Percentiles rank a stretch among this genome's conserved stretches.
Conservation (phyloP, 164 flowering plant genomes). For the Magnolia officinalis region DNA sequence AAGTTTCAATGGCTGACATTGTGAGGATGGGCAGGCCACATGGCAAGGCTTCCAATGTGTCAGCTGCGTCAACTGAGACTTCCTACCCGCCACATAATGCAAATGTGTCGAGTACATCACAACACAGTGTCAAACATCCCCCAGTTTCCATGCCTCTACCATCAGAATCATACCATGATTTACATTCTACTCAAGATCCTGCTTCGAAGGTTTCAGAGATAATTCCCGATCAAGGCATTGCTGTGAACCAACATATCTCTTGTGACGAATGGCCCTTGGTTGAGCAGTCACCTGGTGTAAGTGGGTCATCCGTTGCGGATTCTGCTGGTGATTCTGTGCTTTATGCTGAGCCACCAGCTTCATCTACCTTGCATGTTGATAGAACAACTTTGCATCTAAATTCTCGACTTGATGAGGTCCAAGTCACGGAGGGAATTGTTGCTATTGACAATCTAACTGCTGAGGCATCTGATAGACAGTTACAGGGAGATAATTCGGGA, state of each 20-base stretch:
- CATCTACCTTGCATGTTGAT: constrained; percentile 17
- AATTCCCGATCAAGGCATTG: constrained; percentile 25
- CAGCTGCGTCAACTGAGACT: constrained; percentile 3
- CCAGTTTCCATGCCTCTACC: constrained; percentile 25
- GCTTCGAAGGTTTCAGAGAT: constrained; percentile 34
- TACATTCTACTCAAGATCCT: constrained; percentile 19
- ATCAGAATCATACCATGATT: constrained; percentile 10
- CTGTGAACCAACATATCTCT: constrained; percentile 26
- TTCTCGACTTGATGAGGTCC: constrained; percentile 38
- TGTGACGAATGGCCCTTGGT: constrained; percentile 71
- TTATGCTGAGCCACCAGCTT: constrained; percentile 24
- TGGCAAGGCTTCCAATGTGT: constrained; percentile 35
- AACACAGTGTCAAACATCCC: constrained; percentile 31
- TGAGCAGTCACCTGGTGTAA: constrained; percentile 47
- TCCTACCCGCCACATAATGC: constrained; percentile 1
- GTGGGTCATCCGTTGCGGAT: constrained; percentile 22
- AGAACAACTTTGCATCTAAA: constrained; percentile 30
- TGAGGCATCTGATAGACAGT: constrained; percentile 38
- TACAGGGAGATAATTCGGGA: constrained; percentile 42
- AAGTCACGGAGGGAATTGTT: constrained; percentile 29
- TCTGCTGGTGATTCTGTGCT: constrained; percentile 25
- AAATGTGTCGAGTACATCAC: constrained; percentile 22
- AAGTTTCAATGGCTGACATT: constrained; percentile 96
- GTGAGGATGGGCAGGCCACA: constrained; percentile 95
- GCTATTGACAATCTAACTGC: constrained; percentile 29